phyloP scores from a whole-genome alignment of 2,329 filamentous ascomycete genomes.

The Alternaria ethzedia region DNA sequence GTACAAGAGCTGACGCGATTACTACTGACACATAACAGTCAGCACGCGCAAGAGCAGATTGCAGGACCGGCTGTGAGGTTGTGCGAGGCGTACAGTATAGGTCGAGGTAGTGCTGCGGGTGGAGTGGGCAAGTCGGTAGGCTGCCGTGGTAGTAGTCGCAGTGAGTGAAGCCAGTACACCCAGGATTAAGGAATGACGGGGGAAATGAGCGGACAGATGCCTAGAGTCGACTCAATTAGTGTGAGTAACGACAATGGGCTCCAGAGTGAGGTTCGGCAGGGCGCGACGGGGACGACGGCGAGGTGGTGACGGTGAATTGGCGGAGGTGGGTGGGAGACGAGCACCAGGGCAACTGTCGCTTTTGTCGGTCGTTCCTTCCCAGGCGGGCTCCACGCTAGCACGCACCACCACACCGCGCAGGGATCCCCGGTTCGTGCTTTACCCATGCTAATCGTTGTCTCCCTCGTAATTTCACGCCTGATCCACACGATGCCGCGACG shows the following conservation, averaged over 20 bases:
- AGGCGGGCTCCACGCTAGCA: conserved; percentile 12
- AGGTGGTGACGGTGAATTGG: conserved; percentile 29
- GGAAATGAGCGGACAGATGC: conserved; percentile 48
- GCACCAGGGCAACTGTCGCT: conserved; percentile 26
- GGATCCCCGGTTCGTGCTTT: conserved; percentile 13
- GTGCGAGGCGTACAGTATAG: conserved; percentile 35
- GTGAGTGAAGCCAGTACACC: conserved; percentile 46
- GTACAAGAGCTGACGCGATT: conserved; percentile 44
- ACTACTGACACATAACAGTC: conserved; percentile 36
- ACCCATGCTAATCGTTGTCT: conserved; percentile 13
- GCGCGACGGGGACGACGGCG: conserved; percentile 26
- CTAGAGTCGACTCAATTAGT: conserved; percentile 35
- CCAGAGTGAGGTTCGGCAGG: conserved; percentile 25
- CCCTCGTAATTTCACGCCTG: conserved; percentile 19
- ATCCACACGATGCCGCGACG: conserved; percentile 7
- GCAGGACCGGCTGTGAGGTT: conserved; percentile 13
- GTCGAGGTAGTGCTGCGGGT: conserved; percentile 9
- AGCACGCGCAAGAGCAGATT: conserved; percentile 40
- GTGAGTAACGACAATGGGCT: conserved; percentile 44
- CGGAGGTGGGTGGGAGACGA: conserved; percentile 28
- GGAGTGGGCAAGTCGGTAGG: conserved; percentile 15
- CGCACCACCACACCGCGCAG: conserved; percentile 2
- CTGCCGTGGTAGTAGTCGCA: conserved; percentile 24
- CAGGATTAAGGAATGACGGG: conserved; percentile 47
- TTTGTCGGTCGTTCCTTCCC: conserved; percentile 27